A percentile compares a stretch with the other conserved stretches of the same genome.
Evolutionary conservation across 345 rosid genomes (phyloP).

Genomic region (sweet orange (Citrus sinensis)): DVS_A1.0 CM039164.1:28813501-28814000

Average conservation of each 20-base stretch:
- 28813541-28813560: neutral
- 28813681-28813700: neutral
- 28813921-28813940: neutral
- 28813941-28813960: conserved; percentile 5
- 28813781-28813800: neutral
- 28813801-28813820: neutral
- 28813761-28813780: neutral
- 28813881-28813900: neutral
- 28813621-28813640: too few relatives aligned
- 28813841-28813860: neutral
- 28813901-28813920: neutral
- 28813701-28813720: neutral
- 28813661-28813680: neutral
- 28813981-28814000: neutral
- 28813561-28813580: neutral
- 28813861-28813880: too few relatives aligned
- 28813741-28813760: neutral
- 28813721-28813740: conserved; percentile 6
- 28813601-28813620: neutral
- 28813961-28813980: neutral
- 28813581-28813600: neutral
- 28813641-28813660: neutral
- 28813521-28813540: neutral
- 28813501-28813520: neutral
- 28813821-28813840: neutral